These are phyloP conservation scores for Boletus sp. DNA, from an alignment of 1,284 basidiomycete species.

Conservation along the genomic window DNA sequence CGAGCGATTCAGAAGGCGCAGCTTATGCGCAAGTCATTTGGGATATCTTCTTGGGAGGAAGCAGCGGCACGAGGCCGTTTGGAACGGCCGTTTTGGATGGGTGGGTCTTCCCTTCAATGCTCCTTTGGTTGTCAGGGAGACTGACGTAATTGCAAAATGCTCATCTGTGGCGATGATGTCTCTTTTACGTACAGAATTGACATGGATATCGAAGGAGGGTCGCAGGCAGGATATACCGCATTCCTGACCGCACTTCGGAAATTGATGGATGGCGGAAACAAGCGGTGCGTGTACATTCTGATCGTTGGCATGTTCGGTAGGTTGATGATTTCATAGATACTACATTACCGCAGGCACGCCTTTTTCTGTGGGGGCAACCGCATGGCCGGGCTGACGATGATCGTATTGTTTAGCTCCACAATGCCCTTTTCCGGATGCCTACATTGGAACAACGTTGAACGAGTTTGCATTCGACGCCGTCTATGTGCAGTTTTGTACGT, in stretches of 20 bases:
- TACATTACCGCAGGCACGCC: constrained; percentile 52
- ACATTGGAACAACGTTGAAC: constrained; percentile 56
- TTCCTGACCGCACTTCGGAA: constrained; percentile 58
- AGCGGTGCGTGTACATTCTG: constrained; percentile 43
- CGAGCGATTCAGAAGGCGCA: constrained; percentile 54
- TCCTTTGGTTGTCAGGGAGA: constrained; percentile 13
- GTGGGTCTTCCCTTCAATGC: constrained; percentile 38
- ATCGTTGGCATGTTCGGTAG: neutral
- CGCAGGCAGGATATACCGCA: constrained; percentile 51
- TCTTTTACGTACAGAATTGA: constrained; percentile 49
- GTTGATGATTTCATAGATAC: constrained; percentile 45
- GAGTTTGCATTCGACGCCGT: constrained; percentile 62
- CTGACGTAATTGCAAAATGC: neutral
- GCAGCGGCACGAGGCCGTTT: constrained; percentile 55
- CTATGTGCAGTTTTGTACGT: constrained; percentile 61
- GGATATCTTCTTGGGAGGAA: constrained; percentile 65
- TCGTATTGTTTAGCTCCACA: constrained; percentile 52
- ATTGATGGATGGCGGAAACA: constrained; percentile 52
- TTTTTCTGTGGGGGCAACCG: neutral
- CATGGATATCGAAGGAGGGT: constrained; percentile 68
- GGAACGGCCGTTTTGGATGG: constrained; percentile 68
- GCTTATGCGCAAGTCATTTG: constrained; percentile 63
- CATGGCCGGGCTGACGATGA: constrained; percentile 8
- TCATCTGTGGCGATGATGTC: constrained; percentile 5
- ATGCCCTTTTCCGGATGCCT: constrained; percentile 66